Conservation (phyloP, 495 filamentous ascomycete species). For the Elaphomyces granulatus region DNA sequence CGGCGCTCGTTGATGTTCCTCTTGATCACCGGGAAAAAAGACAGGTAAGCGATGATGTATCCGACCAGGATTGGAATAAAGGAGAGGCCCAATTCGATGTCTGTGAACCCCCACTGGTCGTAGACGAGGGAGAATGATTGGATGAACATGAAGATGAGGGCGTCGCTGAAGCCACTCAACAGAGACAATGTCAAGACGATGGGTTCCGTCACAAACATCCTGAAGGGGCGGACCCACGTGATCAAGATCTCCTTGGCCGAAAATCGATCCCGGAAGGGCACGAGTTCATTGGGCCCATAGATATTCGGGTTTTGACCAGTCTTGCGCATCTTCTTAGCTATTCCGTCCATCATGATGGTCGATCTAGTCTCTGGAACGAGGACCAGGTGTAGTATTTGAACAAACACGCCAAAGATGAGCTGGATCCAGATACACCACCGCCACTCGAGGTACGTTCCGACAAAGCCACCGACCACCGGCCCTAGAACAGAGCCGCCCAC, state of each 20-base stretch:
- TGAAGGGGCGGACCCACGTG: conserved; percentile 45
- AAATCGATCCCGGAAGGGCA: conserved; percentile 43
- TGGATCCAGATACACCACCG: conserved; percentile 47
- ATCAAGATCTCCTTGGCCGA: conserved; percentile 38
- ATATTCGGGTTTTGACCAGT: conserved; percentile 39
- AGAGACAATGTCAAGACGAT: conserved; percentile 45
- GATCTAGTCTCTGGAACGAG: conserved; percentile 44
- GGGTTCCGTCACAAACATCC: conserved; percentile 46
- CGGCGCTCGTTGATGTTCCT: conserved; percentile 35
- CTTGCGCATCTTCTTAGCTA: conserved; percentile 40
- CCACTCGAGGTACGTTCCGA: conserved; percentile 35
- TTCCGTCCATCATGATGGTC: conserved; percentile 44
- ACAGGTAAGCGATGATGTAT: conserved; percentile 42
- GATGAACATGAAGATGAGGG: conserved; percentile 53
- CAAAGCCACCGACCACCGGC: conserved; percentile 46
- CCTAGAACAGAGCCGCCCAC: conserved; percentile 48
- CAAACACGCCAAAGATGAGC: conserved; percentile 42
- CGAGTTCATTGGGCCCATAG: conserved; percentile 50
- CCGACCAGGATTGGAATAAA: conserved; percentile 47
- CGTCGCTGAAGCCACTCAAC: conserved; percentile 47
- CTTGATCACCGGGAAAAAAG: conserved; percentile 39
- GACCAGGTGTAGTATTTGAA: conserved; percentile 38
- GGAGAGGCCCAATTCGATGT: conserved; percentile 34
- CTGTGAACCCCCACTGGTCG: conserved; percentile 41
- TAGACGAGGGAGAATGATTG: conserved; percentile 47